Evolutionary conservation across 2,329 filamentous ascomycete genomes (phyloP), one percentile per base, ranked within the genome.

Genomic region (Fusarium pseudograminearum): DNA sequence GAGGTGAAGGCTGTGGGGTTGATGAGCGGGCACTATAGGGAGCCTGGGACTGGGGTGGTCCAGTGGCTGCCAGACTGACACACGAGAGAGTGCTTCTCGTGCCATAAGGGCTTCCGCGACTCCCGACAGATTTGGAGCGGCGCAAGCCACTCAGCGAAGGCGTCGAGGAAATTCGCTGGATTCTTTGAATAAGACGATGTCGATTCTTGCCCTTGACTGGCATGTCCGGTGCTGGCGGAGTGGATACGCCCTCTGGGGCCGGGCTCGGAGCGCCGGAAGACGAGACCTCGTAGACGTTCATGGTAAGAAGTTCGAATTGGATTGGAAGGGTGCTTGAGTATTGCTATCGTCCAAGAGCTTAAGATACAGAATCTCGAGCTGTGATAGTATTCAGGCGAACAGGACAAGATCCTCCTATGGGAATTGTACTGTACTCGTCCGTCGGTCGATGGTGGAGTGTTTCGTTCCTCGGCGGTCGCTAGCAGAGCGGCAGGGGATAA

Each of bases 121-220:
- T 91, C 74, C 87, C 90, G 61, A 88, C 86, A 9, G 93, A 90
- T 58, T 89, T 86, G 28, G 88, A 83, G 62, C 91, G 87, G 58
- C 89, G 86, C 56, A 89, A 79, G 61, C 87, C 87, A 41, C 86
- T 84, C 52, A 97, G 81, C 18, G 91, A 92, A 2, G 92, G 90
- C 9, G 91, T 93, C 0, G 93, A 97, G 14, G 92, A 90, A 75
- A 97, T 95, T 61, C 93, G 90, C 67, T 95, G 91, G 50, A 97
- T 85, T 33, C 90, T 89, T 67, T 90, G 89, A 20, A 97, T 83
- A 34, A 97, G 80, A 62, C 90, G 88, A 73, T 90, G 88, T 47
- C 91, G 88, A 55, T 89, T 87, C 77, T 90, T 93, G 59, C 87
- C 83, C 79, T 91, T 93, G 28, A 69, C 46, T 48, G 75, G 70